Conservation (phyloP, 2,329 filamentous ascomycete genomes). For the Moelleriella libera region DNA sequence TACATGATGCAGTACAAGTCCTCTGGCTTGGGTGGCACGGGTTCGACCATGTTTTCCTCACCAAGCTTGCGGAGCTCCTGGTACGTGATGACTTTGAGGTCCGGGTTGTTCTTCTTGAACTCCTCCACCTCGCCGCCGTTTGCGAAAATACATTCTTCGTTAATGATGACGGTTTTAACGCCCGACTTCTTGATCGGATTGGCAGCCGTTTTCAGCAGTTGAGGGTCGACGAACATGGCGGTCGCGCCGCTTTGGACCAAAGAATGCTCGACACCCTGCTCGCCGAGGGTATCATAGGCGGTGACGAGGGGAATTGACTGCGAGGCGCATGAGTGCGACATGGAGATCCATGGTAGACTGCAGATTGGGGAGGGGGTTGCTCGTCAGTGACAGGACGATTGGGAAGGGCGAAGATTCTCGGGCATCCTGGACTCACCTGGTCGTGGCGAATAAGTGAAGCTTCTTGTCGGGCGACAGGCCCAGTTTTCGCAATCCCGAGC, state of each 20-base stretch:
- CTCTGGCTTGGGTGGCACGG: conserved; percentile 56
- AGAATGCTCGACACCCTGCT: conserved; percentile 74
- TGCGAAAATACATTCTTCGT: conserved; percentile 39
- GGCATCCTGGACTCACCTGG: conserved; percentile 54
- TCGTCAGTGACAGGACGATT: background rate
- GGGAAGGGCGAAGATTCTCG: no score
- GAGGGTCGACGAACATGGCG: conserved; percentile 78
- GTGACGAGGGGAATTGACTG: conserved; percentile 89
- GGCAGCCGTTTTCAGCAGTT: conserved; percentile 50
- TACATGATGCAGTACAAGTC: conserved; percentile 78
- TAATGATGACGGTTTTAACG: conserved; percentile 49
- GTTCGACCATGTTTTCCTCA: conserved; percentile 54
- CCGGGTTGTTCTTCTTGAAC: conserved; percentile 41
- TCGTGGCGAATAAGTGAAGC: conserved; percentile 75
- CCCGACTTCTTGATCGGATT: conserved; percentile 41
- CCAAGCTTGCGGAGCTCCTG: conserved; percentile 42
- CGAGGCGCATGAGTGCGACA: conserved; percentile 63
- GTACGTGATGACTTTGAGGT: conserved; percentile 38
- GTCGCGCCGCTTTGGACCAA: conserved; percentile 67
- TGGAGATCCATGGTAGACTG: conserved; percentile 70
- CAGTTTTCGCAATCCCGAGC: conserved; percentile 59
- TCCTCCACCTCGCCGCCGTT: conserved; percentile 35
- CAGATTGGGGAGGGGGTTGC: no score
- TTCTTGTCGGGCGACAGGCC: conserved; percentile 54
- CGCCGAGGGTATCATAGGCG: conserved; percentile 84